Evolutionary conservation across 2,329 filamentous ascomycete genomes (phyloP).

Genomic region (Dothideomycetidae sp.): DNA sequence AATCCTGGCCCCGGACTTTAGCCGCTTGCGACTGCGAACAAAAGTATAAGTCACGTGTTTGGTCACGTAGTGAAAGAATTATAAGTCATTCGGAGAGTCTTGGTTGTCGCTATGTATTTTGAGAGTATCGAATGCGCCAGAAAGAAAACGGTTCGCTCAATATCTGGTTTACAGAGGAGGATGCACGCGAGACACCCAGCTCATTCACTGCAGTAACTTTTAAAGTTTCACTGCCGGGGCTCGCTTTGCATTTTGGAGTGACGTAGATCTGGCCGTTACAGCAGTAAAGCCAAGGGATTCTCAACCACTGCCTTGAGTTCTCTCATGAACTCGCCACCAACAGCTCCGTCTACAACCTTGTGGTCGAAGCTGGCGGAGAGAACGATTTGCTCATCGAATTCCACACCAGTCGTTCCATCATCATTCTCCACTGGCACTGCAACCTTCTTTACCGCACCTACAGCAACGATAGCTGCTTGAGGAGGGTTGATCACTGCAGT

Average conservation of each 20-base stretch:
- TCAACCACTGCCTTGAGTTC: slow-evolving; percentile 96
- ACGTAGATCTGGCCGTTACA: too few species aligned
- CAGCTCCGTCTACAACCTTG: slow-evolving; percentile 93
- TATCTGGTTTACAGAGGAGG: not conserved
- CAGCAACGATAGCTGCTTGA: slow-evolving; percentile 86
- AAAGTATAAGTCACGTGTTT: not conserved
- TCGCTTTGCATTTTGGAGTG: too few species aligned
- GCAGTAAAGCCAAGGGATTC: slow-evolving; percentile 87
- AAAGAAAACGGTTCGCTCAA: not conserved
- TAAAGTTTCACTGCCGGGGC: not conserved
- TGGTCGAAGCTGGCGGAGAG: slow-evolving; percentile 96
- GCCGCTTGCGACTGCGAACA: not conserved
- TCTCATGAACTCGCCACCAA: slow-evolving; percentile 91
- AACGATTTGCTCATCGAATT: slow-evolving; percentile 95
- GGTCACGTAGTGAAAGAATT: too few species aligned
- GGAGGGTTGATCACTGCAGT: slow-evolving; percentile 98
- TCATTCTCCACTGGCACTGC: slow-evolving; percentile 74
- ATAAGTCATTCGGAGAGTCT: not conserved
- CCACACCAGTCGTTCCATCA: slow-evolving; percentile 57
- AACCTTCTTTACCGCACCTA: slow-evolving; percentile 92
- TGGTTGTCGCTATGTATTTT: not conserved
- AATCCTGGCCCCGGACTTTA: too few species aligned
- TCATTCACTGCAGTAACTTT: not conserved
- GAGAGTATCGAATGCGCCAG: not conserved
- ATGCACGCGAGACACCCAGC: not conserved